Base-by-base conservation (phyloP, 164 flowering plant genomes). In the Vitis rupestris region DNA sequence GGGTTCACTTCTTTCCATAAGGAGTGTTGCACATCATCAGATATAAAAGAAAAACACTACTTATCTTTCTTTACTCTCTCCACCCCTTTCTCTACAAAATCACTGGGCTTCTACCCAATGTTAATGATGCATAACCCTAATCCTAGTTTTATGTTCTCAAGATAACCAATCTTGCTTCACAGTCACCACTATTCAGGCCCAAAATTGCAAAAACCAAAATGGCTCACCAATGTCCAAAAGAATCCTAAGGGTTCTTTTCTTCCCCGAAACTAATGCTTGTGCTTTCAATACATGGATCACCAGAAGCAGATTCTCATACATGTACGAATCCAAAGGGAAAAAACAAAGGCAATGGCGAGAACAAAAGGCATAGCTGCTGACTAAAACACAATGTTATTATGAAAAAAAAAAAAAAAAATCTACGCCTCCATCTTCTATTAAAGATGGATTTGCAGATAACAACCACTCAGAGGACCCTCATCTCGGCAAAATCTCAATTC, bases 1-100 rank as follows among this genome's bases (percentile, higher is more conserved):
- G 65, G 92, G 97, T 74, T 94, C 96, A 86, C 86, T 82, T 89
- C 85, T 88, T 75, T 86, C 96, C 98, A 92, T 92, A 30, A 72
- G 78, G 76, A 82, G 69, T 59, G 57, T 76, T 69, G 71, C 80
- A 75, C 94, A 86, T 85, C 70, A 86, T 88, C 82, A 74, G 76
- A 65, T 54, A 64, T 30, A 31, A 73, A 66, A 61, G 9, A 66
- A 52, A 69, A 69, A 71, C 31, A 50, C 50, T 8, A 53, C 53
- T 57, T 53, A 23, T 50, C 17, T 68, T 75, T 50, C 75, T 80
- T 74, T 71, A 66, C 70, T 65, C 63, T 52, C 75, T 47, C 67
- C 58, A 16, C 58, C 51, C 61, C 68, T 57, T 66, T 37, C n/a
- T 50, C 37, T 55, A 54, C 44, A 69, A 60, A 65, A 23, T 27